Evolutionary conservation across 495 filamentous ascomycete species (phyloP).

Genomic region (Neurospora tetraspora): DNA sequence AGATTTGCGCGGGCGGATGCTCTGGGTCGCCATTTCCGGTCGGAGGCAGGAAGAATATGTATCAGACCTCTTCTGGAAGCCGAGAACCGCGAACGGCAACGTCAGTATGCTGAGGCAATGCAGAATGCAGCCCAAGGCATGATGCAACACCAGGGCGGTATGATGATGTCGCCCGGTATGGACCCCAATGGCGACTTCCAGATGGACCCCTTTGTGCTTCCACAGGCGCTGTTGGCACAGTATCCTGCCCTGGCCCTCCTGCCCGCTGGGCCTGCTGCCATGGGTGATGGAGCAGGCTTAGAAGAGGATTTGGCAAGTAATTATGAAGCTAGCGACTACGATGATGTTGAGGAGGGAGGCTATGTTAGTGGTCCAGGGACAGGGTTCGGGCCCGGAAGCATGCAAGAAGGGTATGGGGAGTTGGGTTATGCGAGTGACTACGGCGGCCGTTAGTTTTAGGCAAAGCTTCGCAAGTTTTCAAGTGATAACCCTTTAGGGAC

Average conservation of each 20-base stretch:
- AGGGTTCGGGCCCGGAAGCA: slow-evolving; percentile 38
- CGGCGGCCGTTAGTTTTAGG: slow-evolving; percentile 33
- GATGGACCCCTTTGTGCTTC: slow-evolving; percentile 59
- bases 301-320: slow-evolving; percentile 76
- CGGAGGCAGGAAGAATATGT: slow-evolving; percentile 88
- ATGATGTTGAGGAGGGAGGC: slow-evolving; percentile 49
- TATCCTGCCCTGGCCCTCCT: slow-evolving; percentile 82
- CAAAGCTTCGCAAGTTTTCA: background rate
- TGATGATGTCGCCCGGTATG: slow-evolving; percentile 31
- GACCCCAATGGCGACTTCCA: slow-evolving; percentile 35
- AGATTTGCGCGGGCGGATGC: slow-evolving; percentile 94
- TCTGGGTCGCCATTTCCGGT: slow-evolving; percentile 91
- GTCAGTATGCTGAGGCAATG: slow-evolving; percentile 47
- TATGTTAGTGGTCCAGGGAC: slow-evolving; percentile 46
- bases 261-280: slow-evolving; percentile 60
- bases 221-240: slow-evolving; percentile 78
- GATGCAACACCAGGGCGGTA: slow-evolving; percentile 30
- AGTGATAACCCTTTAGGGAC: background rate
- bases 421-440: slow-evolving; percentile 45
- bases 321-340: slow-evolving; percentile 78
- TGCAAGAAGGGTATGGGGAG: slow-evolving; percentile 40
- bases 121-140: slow-evolving; percentile 40
- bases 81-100: slow-evolving; percentile 68
- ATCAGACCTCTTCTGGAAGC: slow-evolving; percentile 93
- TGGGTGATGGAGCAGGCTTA: slow-evolving; percentile 40